A percentile compares a stretch with the other conserved stretches of the same genome.
These are phyloP conservation scores for Stentor roeselii DNA, from an alignment of 73 alveolate species.

Conservation along the genomic window DNA sequence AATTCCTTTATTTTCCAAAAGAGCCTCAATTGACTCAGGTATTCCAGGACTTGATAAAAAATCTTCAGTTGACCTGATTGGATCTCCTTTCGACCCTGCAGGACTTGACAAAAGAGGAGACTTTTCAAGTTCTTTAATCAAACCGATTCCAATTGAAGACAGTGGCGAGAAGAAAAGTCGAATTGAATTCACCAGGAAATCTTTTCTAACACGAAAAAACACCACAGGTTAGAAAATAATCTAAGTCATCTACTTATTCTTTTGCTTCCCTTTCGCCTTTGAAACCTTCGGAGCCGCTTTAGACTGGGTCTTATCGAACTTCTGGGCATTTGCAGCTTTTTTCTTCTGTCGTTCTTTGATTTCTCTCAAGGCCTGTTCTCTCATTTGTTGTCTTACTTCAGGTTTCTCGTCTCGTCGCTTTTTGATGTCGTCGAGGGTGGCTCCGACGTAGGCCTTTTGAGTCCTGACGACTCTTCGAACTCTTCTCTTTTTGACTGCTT, in stretches of 20 bases:
- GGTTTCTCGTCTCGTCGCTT: slow-evolving; percentile 76
- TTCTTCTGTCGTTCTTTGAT: slow-evolving; percentile 69
- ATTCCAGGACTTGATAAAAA: not conserved
- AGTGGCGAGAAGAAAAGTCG: too few species aligned
- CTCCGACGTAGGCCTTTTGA: slow-evolving; percentile 93
- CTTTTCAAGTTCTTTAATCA: not conserved
- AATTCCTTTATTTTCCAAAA: not conserved
- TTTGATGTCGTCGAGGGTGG: slow-evolving; percentile 87
- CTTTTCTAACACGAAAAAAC: not conserved
- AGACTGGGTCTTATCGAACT: slow-evolving; percentile 46
- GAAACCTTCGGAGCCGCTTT: slow-evolving; percentile 35
- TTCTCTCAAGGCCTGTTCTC: slow-evolving; percentile 83
- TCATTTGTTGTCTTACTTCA: slow-evolving; percentile 65
- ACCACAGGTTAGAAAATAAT: too few species aligned
- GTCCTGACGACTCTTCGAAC: slow-evolving; percentile 76
- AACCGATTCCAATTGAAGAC: not conserved
- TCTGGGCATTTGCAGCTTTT: slow-evolving; percentile 46
- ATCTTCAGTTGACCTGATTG: not conserved
- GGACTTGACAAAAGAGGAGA: too few species aligned
- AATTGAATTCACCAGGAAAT: too few species aligned
- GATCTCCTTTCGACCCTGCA: not conserved
- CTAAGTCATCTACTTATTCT: not conserved
- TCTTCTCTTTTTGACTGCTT: slow-evolving; percentile 66
- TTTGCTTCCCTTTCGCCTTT: slow-evolving; percentile 23
- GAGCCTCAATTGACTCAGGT: not conserved